Percentiles rank a stretch among this genome's conserved stretches.
These are phyloP conservation scores for Coccomyxa sp. DNA, from an alignment of 139 green algal species.

Conservation along the genomic window DNA sequence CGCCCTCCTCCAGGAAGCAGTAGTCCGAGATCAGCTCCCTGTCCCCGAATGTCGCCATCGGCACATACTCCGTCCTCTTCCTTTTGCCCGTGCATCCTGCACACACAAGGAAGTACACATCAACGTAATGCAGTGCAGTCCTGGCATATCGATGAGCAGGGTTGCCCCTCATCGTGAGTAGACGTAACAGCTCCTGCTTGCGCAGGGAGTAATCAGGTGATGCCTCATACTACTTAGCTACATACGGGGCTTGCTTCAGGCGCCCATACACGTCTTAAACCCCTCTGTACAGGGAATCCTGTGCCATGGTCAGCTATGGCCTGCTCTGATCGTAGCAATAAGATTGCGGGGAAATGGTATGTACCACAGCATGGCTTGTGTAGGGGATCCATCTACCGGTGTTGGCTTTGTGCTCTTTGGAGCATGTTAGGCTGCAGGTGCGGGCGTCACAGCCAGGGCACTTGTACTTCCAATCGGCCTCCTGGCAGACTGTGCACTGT, in stretches of 20 bases:
- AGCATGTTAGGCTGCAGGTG: constrained; percentile 66
- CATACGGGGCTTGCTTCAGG: too few relatives aligned
- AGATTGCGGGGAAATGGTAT: too few relatives aligned
- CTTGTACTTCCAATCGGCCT: constrained; percentile 27
- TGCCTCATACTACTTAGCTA: not conserved
- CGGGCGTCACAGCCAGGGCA: constrained; percentile 54
- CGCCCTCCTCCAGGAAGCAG: constrained; percentile 51
- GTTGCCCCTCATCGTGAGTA: too few relatives aligned
- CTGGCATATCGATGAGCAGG: not conserved
- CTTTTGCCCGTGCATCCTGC: constrained; percentile 62
- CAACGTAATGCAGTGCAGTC: not conserved
- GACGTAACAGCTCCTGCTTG: too few relatives aligned
- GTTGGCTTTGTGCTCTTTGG: constrained; percentile 50
- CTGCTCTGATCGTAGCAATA: too few relatives aligned
- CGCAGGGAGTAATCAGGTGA: not conserved
- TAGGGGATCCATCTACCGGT: too few relatives aligned
- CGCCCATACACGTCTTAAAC: too few relatives aligned
- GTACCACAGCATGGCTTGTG: too few relatives aligned
- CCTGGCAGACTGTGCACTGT: not conserved
- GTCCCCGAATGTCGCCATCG: constrained; percentile 57
- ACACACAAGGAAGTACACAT: not conserved
- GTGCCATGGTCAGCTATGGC: too few relatives aligned
- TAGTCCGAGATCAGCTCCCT: constrained; percentile 55
- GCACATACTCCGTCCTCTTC: constrained; percentile 55
- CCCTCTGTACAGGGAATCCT: too few relatives aligned